These are phyloP conservation scores for Heliocybe sulcata DNA, from an alignment of 1,284 basidiomycete species.

Conservation along the genomic window DNA sequence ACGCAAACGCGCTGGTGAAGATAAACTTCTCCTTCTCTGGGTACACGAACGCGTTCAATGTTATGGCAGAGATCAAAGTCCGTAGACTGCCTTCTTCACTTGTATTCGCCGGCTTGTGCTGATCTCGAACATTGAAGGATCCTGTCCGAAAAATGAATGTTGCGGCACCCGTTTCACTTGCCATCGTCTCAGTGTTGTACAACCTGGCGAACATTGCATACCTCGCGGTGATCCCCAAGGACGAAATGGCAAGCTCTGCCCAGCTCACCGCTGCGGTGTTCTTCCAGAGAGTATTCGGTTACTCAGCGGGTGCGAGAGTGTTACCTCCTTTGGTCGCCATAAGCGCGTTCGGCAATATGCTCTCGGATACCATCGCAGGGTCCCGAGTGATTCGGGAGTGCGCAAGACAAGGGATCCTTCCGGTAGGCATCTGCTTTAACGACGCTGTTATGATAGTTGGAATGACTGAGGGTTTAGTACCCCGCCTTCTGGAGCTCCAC, in stretches of 20 bases:
- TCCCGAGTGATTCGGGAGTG: neutral
- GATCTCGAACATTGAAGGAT: conserved; percentile 13
- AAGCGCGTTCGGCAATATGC: conserved; percentile 33
- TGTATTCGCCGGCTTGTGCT: neutral
- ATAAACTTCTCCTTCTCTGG: conserved; percentile 38
- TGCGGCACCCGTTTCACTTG: conserved; percentile 35
- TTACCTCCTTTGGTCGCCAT: conserved; percentile 33
- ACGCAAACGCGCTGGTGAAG: conserved; percentile 38
- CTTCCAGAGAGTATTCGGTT: conserved; percentile 44
- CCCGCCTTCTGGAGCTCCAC: conserved; percentile 35
- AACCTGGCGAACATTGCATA: conserved; percentile 39
- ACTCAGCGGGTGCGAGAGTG: conserved; percentile 25
- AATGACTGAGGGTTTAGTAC: conserved; percentile 40
- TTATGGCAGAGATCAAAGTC: conserved; percentile 33
- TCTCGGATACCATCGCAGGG: neutral
- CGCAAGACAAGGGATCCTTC: conserved; percentile 12
- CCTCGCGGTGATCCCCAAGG: conserved; percentile 32
- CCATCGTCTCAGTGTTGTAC: conserved; percentile 34
- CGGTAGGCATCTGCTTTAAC: conserved; percentile 12
- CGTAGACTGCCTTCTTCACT: neutral
- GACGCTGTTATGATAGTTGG: conserved; percentile 16
- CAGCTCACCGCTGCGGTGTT: conserved; percentile 42
- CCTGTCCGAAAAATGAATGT: conserved; percentile 35
- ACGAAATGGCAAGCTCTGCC: conserved; percentile 31
- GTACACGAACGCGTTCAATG: conserved; percentile 37